Evolutionary conservation across 129 eudicot species (phyloP), one percentile per base, ranked within the genome.

Genomic region (Chrysanthemum lavandulifolium): DNA sequence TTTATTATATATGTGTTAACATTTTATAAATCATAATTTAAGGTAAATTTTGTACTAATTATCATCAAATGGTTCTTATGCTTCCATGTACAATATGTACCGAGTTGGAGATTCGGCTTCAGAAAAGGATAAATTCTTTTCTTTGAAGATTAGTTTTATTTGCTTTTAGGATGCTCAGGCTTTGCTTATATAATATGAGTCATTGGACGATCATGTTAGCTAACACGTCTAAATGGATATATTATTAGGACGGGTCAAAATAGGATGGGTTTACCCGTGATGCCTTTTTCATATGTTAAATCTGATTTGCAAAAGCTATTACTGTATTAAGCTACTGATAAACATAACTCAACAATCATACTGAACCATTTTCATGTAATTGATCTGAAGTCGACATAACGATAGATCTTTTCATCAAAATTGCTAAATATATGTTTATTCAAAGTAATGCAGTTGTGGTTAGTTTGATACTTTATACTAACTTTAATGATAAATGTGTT

Each of bases 61-160:
- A 8, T 54, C 74, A 69, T 69, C 4, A 53, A 23, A 69, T 69
- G 27, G 51, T 69, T 31, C 74, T 40, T 69, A 29, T 33, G 15
- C 54, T 19, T 18, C n/a, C 14, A 63, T 74, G 78, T 74, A 56
- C 71, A 74, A 25, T 54, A 62, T 73, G 78, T 61, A 61, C 29
- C 13, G 33, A 73, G 60, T 61, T 73, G 50, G 50, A 73, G 50
- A 45, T 48, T 62, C 54, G 61, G 31, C 29, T 72, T 23, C 29
- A 67, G 59, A 49, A 49, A 19, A 49, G 47, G 13, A 23, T 79
- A 21, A 21, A 50, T 25, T 10, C 40, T 18, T 18, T 57, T 57
- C 31, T 29, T 29, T 29, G 31, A 29, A 29, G 31, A 2, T 29
- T 29, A 36, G 43, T 40, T 40, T 40, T 40, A 6, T 40, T 6